Conservation (phyloP, 129 eudicot genomes). For the Logfia minima region DNA sequence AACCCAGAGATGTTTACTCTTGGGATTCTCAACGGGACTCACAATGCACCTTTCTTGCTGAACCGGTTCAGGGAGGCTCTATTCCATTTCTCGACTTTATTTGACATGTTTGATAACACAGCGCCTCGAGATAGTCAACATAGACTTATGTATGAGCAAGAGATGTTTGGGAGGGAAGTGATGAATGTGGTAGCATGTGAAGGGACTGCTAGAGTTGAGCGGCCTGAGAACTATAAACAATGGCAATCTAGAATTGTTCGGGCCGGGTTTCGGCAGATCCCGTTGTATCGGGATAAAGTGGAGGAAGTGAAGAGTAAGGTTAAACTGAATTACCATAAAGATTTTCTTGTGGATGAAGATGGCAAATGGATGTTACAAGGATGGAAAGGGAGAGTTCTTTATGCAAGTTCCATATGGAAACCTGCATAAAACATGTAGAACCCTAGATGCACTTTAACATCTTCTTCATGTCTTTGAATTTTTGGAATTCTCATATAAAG, state of each 20-base stretch:
- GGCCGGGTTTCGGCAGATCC: conserved; percentile 53
- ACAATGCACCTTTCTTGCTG: conserved; percentile 58
- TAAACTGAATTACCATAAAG: conserved; percentile 40
- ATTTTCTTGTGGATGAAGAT: conserved; percentile 59
- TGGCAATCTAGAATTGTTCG: conserved; percentile 48
- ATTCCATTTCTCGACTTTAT: conserved; percentile 57
- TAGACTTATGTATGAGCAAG: conserved; percentile 48
- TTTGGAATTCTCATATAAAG: conserved; percentile 12
- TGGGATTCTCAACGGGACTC: conserved; percentile 55
- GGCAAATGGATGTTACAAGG: conserved; percentile 64
- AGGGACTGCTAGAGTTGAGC: conserved; percentile 41
- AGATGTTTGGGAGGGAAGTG: conserved; percentile 4
- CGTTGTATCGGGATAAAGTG: conserved; percentile 42
- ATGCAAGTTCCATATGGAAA: conserved; percentile 44
- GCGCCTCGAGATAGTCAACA: conserved; percentile 32
- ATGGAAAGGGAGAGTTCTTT: conserved; percentile 50
- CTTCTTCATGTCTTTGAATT: conserved; percentile 23
- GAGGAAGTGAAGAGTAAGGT: conserved; percentile 46
- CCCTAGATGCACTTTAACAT: conserved; percentile 6
- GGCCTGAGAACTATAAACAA: conserved; percentile 53
- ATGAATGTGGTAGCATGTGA: conserved; percentile 35
- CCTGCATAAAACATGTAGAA: conserved; percentile 31
- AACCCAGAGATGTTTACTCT: conserved; percentile 60
- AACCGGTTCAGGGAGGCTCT: conserved; percentile 61
- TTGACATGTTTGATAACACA: conserved; percentile 56